Evolutionary conservation across 164 flowering plant genomes (phyloP).

Genomic region (Berberis thunbergii): DNA sequence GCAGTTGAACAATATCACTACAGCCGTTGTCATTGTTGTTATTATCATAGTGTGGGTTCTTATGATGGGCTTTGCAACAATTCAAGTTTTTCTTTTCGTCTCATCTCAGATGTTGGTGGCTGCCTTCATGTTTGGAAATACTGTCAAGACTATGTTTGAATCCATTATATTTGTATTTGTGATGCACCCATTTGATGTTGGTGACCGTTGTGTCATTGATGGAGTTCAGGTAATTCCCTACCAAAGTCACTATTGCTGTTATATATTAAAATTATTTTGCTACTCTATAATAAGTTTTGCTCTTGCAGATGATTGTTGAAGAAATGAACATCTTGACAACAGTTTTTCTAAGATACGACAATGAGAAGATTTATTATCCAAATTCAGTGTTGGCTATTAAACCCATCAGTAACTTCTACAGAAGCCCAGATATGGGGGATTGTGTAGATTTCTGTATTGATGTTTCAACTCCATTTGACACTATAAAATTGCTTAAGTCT

Average conservation of each 20-base stretch:
- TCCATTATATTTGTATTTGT: slow-evolving; percentile 83
- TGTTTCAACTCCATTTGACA: slow-evolving; percentile 58
- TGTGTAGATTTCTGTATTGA: slow-evolving; percentile 63
- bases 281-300: slow-evolving; percentile 3
- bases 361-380: slow-evolving; percentile 78
- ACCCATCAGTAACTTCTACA: slow-evolving; percentile 75
- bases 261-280: neutral
- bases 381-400: slow-evolving; percentile 60
- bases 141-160: slow-evolving; percentile 71
- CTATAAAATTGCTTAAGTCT: slow-evolving; percentile 46
- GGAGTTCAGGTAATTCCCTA: slow-evolving; percentile 65
- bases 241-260: neutral
- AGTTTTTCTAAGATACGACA: slow-evolving; percentile 68
- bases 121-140: slow-evolving; percentile 74
- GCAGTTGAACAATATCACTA: slow-evolving; percentile 57
- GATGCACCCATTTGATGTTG: slow-evolving; percentile 94
- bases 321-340: slow-evolving; percentile 87
- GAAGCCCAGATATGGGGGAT: slow-evolving; percentile 85
- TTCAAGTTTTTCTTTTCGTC: slow-evolving; percentile 60
- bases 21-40: slow-evolving; percentile 35
- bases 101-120: slow-evolving; percentile 65
- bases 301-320: slow-evolving; percentile 75
- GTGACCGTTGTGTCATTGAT: slow-evolving; percentile 92
- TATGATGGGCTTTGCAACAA: slow-evolving; percentile 60
- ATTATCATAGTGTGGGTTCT: slow-evolving; percentile 53